Evolutionary conservation across 805 yeast genomes (phyloP).

Genomic region (Wickerhamomyces alni): DNA sequence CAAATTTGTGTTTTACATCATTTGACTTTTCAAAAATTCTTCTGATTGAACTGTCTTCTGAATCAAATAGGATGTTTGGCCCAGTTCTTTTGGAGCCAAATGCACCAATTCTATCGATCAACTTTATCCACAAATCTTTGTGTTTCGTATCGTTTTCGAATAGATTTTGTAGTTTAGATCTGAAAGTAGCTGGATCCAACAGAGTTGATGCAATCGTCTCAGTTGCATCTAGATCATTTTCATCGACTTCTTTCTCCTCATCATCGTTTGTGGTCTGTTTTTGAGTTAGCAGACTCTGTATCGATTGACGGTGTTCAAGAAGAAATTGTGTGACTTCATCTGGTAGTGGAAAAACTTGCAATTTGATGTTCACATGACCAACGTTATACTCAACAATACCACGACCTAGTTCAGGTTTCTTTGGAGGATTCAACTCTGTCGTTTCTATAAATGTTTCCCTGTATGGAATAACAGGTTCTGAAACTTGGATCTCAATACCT

Average conservation of each 20-base stretch:
- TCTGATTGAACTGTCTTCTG: constrained; percentile 29
- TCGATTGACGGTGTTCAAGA: constrained; percentile 36
- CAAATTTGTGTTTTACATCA: constrained; percentile 32
- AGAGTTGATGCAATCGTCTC: constrained; percentile 16
- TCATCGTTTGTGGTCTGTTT: constrained; percentile 3
- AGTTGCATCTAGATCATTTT: constrained; percentile 13
- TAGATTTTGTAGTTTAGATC: constrained; percentile 25
- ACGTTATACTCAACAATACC: constrained; percentile 45
- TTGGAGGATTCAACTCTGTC: constrained; percentile 46
- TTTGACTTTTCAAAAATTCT: constrained; percentile 23
- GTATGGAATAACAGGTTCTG: constrained; percentile 92
- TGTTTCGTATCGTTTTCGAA: constrained; percentile 23
- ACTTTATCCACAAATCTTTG: constrained; percentile 22
- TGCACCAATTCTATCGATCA: constrained; percentile 40
- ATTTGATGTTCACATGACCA: constrained; percentile 39
- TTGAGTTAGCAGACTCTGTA: constrained; percentile 28
- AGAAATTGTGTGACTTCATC: constrained; percentile 42
- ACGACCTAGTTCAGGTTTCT: constrained; percentile 38
- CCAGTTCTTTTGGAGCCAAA: constrained; percentile 80
- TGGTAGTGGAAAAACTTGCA: constrained; percentile 52
- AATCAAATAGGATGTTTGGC: constrained; percentile 66
- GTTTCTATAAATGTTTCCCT: constrained; percentile 68
- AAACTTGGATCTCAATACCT: constrained; percentile 76
- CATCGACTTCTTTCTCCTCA: constrained; percentile 7
- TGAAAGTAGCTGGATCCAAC: constrained; percentile 26